Evolutionary conservation across 305 asterid species (phyloP), one percentile per base, ranked within the genome.

Genomic region (Fraxinus floribunda): DNA sequence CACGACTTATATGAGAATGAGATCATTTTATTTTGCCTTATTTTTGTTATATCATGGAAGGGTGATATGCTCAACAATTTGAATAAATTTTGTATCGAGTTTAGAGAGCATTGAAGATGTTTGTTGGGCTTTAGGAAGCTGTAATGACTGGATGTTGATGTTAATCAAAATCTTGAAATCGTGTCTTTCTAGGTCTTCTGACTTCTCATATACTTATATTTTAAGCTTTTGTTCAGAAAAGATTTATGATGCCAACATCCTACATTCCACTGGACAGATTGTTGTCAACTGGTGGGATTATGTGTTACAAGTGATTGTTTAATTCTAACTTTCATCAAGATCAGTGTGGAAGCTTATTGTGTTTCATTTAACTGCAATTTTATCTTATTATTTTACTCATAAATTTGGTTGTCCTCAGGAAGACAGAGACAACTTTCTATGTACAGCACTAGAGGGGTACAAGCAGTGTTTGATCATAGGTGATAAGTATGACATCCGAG

Each of bases 401-500:
- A 81, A 75, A 77, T 68, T 83, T 88, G 89, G 81, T 81, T 71
- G 49, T 35, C 49, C 82, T 77, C 91, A 95, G 99, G 99, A 93
- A 86, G 99, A 95, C 91, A 88, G 91, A 88, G 98, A 95, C 89
- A 93, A 89, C 84, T 93, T 94, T 81, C 89, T 95, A 76, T 81
- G 84, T 81, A 95, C 97, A 15, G 97, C 99, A 0, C 86, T 95
- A 76, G 93, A 90, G 87, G 99, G 97, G 81, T 95, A 95, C 90
- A 91, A 88, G 84, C 90, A 89, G 29, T 94, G 99, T 84, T 86
- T 95, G 87, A 93, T 94, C 88, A 85, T 94, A n/a, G 99, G 98
- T 81, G 97, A 94, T 86, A 94, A 95, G 85, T 94, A 95, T 89
- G 99, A 95, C 86, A 91, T 95, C 82, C 92, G 90, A 84, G 97